Evolutionary conservation across 2,329 filamentous ascomycete genomes (phyloP).

Genomic region (Alternaria ventricosa): DNA sequence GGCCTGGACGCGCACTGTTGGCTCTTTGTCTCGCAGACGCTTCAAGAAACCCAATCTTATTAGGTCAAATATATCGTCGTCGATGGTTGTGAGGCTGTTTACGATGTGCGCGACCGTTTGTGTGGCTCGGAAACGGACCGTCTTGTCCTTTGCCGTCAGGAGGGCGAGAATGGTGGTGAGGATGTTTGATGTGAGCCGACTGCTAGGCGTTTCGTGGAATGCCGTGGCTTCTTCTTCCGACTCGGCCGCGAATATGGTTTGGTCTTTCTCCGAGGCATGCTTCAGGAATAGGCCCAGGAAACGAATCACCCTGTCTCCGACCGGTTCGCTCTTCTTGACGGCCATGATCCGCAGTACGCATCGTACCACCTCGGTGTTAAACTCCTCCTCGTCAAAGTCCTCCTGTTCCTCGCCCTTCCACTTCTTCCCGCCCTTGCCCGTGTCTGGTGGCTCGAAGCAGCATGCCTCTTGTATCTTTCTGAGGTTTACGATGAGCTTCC

Average conservation of each 20-base stretch:
- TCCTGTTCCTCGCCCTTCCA: slow-evolving; percentile 53
- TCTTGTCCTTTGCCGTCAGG: slow-evolving; percentile 89
- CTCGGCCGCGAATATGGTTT: slow-evolving; percentile 38
- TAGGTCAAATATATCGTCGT: slow-evolving; percentile 87
- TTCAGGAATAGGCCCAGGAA: slow-evolving; percentile 89
- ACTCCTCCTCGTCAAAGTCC: slow-evolving; percentile 82
- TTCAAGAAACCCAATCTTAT: slow-evolving; percentile 80
- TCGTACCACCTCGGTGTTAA: slow-evolving; percentile 83
- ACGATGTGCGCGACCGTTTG: slow-evolving; percentile 91
- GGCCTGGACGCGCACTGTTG: slow-evolving; percentile 89
- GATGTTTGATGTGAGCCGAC: slow-evolving; percentile 76
- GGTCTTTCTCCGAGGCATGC: slow-evolving; percentile 65
- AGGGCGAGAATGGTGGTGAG: slow-evolving; percentile 76
- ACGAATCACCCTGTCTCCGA: slow-evolving; percentile 82
- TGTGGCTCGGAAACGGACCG: slow-evolving; percentile 85
- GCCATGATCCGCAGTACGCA: slow-evolving; percentile 83
- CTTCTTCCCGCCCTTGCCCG: slow-evolving; percentile 55
- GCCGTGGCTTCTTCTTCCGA: slow-evolving; percentile 72
- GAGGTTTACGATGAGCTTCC: slow-evolving; percentile 85
- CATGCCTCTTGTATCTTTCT: slow-evolving; percentile 91
- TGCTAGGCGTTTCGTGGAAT: slow-evolving; percentile 83
- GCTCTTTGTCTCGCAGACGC: slow-evolving; percentile 90
- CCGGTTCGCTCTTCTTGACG: slow-evolving; percentile 89
- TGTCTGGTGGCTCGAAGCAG: slow-evolving; percentile 61
- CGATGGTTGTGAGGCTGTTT: slow-evolving; percentile 89